These are phyloP conservation scores for Plantago major DNA, from an alignment of 257 asterid species.

Conservation along the genomic window DNA sequence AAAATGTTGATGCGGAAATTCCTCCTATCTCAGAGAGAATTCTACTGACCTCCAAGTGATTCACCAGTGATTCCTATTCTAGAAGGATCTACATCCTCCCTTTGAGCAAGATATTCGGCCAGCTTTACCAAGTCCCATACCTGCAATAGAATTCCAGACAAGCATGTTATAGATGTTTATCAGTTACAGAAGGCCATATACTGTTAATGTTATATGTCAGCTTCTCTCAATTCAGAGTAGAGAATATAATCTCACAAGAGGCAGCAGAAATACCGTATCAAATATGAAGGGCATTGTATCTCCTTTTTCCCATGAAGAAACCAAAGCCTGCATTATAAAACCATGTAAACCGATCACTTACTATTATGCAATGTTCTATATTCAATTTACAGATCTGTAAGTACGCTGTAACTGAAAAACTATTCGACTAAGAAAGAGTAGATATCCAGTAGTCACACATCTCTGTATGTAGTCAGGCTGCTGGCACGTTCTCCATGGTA, in stretches of 20 bases:
- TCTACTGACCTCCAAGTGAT: constrained; percentile 90
- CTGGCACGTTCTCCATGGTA: constrained; percentile 94
- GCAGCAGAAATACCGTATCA: constrained; percentile 56
- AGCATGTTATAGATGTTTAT: background rate
- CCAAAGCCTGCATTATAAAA: constrained; percentile 60
- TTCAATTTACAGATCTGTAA: background rate
- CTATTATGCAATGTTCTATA: background rate
- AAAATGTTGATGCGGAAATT: background rate
- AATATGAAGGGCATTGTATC: constrained; percentile 88
- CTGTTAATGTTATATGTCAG: too few relatives aligned
- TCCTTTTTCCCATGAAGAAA: constrained; percentile 79
- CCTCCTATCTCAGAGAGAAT: constrained; percentile 5
- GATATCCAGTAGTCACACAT: constrained; percentile 38
- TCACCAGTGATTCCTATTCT: constrained; percentile 92
- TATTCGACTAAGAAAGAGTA: constrained; percentile 3
- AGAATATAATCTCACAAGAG: background rate
- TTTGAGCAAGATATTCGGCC: constrained; percentile 69
- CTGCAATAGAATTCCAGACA: constrained; percentile 29
- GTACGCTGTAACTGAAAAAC: background rate
- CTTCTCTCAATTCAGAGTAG: background rate
- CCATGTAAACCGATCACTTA: constrained; percentile 4
- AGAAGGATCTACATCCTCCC: constrained; percentile 74
- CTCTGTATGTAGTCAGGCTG: constrained; percentile 69
- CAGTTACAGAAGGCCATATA: too few relatives aligned
- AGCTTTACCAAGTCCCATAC: constrained; percentile 83